Percentiles rank a stretch among this genome's conserved stretches.
These are phyloP conservation scores for Ceratocystis ficicola DNA, from an alignment of 2,329 filamentous ascomycete genomes.

Conservation along the genomic window DNA sequence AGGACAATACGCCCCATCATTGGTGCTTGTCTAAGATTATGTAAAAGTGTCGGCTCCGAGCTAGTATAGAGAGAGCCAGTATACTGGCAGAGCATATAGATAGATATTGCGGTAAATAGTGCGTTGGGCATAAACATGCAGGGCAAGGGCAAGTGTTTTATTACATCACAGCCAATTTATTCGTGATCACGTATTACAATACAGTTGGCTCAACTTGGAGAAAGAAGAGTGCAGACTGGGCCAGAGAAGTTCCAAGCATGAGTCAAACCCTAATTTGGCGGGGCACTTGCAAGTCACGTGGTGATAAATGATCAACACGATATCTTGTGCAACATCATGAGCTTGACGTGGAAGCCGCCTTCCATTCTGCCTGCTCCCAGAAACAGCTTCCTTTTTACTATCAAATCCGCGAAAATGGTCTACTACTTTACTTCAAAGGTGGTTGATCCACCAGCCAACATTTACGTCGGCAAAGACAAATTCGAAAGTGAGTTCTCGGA, in stretches of 20 bases:
- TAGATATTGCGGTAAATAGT: too few relatives aligned
- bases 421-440: slow-evolving; percentile 88
- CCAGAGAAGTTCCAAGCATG: not conserved
- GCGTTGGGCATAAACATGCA: too few relatives aligned
- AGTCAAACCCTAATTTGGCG: not conserved
- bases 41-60: too few relatives aligned
- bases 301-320: not conserved
- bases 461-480: slow-evolving; percentile 98
- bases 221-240: too few relatives aligned
- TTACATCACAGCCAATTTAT: too few relatives aligned
- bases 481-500: slow-evolving; percentile 65
- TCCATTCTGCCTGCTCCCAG: not conserved
- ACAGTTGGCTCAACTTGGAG: too few relatives aligned
- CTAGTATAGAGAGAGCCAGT: too few relatives aligned
- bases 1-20: too few relatives aligned
- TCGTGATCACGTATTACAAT: too few relatives aligned
- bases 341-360: not conserved
- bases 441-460: slow-evolving; percentile 68
- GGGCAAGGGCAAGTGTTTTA: too few relatives aligned
- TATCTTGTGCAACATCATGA: slow-evolving; percentile 7
- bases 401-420: slow-evolving; percentile 52
- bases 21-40: too few relatives aligned
- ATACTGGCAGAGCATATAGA: too few relatives aligned
- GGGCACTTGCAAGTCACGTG: not conserved
- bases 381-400: not conserved